Evolutionary conservation across 352 stramenopile species (phyloP), one percentile per base, ranked within the genome.

Genomic region (Albugo candida): DNA sequence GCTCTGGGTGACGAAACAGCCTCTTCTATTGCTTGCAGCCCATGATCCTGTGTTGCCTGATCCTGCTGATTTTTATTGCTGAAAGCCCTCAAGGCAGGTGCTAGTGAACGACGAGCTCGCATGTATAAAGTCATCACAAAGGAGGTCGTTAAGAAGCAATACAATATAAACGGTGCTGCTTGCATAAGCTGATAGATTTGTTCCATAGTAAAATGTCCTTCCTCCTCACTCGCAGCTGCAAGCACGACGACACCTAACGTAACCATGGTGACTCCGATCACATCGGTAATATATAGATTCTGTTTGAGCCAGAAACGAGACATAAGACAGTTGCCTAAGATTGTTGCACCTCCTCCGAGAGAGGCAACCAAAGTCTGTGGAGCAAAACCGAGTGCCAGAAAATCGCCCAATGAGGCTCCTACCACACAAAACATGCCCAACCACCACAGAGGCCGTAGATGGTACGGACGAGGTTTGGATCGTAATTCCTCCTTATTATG

Each of bases 251-350:
- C 78, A 19, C 78, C 75, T 3, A 84, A 49, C 6, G 75, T 85
- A 48, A 92, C 76, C 19, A 87, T 61, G 14, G 59, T 51, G 11
- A 88, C 76, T 45, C 78, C 78, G 14, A 75, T 46, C 34, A 92
- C 70, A 54, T 92, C 78, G 39, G 75, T 92, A 42, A 84, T 64
- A 59, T 88, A 88, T 27, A 92, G 51, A 51, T 64, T 80, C 58
- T 92, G 73, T 54, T 88, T 87, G 48, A 87, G 66, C 73, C 73
- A 88, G 53, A 87, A 88, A 63, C 74, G 78, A 34, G 73, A 82
- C 59, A 88, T 80, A 43, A 92, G 59, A 48, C 67, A 77, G 55
- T 92, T 92, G 53, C 69, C 78, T 11, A 92, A 48, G 36, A 92
- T 87, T 11, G 78, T 92, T 2, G 75, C 83, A 10, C 78, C 78